phyloP scores from a whole-genome alignment of 2,329 filamentous ascomycete genomes.

The Helotiales sp. region DNA sequence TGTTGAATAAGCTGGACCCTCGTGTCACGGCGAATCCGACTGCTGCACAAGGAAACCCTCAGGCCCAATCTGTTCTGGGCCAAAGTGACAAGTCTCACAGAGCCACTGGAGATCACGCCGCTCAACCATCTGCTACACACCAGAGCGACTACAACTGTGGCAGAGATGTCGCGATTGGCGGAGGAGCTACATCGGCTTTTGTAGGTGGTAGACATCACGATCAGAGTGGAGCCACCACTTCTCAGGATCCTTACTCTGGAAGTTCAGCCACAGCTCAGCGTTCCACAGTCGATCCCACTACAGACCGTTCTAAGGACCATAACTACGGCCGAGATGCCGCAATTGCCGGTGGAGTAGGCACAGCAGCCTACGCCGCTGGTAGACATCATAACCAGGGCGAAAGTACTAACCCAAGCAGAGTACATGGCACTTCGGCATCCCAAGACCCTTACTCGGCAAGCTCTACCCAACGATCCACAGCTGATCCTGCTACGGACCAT shows the following conservation, averaged over 20 bases:
- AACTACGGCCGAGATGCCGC: conserved; percentile 25
- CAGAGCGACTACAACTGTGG: conserved; percentile 24
- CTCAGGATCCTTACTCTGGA: neutral
- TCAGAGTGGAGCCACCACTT: conserved; percentile 8
- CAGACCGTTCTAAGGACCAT: neutral
- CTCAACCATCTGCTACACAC: neutral
- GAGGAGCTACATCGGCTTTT: conserved; percentile 12
- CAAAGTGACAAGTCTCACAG: neutral
- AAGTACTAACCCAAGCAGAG: neutral
- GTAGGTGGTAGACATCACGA: conserved; percentile 18
- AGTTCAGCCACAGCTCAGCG: no score
- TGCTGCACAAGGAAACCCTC: neutral
- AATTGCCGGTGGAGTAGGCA: conserved; percentile 21
- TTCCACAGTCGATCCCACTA: neutral
- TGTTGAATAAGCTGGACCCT: conserved; percentile 49
- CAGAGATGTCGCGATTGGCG: conserved; percentile 21
- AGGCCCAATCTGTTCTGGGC: neutral
- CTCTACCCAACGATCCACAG: conserved; percentile 7
- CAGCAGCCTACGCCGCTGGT: conserved; percentile 24
- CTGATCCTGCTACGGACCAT: conserved; percentile 44
- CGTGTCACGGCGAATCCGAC: conserved; percentile 41
- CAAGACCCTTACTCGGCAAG: neutral
- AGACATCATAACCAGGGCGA: conserved; percentile 27
- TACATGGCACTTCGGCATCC: neutral
- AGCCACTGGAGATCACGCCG: neutral